phyloP scores from a whole-genome alignment of 352 stramenopile species.

The Stramenopiles sp. region DNA sequence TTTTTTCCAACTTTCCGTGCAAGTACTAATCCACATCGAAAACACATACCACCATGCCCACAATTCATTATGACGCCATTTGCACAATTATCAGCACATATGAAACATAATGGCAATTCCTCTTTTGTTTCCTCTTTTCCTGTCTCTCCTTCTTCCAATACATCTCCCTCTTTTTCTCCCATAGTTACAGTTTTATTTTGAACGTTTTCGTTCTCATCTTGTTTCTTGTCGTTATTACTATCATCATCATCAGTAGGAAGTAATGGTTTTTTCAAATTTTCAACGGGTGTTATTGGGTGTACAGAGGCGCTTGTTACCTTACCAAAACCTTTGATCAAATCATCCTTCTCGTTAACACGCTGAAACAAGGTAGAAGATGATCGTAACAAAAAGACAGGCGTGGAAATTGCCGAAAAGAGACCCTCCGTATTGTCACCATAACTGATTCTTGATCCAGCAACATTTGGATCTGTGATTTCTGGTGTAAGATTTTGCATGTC shows the following conservation, averaged over 20 bases:
- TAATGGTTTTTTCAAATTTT: background rate
- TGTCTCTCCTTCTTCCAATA: background rate
- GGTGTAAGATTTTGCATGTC: too few species aligned
- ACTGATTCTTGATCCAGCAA: background rate
- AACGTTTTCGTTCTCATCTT: background rate
- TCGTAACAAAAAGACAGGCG: background rate
- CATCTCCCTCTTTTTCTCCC: background rate
- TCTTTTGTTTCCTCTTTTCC: background rate
- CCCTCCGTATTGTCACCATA: background rate
- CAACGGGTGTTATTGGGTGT: too few species aligned
- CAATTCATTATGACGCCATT: background rate
- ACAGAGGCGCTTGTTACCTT: background rate
- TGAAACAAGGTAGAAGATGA: background rate
- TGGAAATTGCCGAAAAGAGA: background rate
- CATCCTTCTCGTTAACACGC: background rate
- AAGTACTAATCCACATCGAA: background rate
- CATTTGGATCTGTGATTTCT: too few species aligned
- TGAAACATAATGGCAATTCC: background rate
- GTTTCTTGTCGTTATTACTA: background rate
- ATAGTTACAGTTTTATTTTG: background rate
- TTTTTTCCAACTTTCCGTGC: background rate
- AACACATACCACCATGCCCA: background rate
- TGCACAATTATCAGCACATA: background rate
- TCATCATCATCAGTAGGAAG: background rate
- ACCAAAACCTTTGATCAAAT: background rate